Conservation (phyloP, 495 filamentous ascomycete genomes). For the Penicillium alfredii region DNA sequence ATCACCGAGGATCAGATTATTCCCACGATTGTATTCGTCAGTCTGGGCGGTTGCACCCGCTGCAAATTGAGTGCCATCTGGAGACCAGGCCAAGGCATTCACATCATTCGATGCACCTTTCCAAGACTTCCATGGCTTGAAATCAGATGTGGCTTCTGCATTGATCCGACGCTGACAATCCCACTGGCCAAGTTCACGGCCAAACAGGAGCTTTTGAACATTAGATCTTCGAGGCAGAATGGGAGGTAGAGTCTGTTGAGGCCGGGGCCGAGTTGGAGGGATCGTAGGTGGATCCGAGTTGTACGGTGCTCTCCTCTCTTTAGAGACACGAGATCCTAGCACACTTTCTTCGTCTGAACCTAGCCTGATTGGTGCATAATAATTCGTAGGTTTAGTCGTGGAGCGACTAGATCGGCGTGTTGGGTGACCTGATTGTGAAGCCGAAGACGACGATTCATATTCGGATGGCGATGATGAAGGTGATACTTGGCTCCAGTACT, state of each 20-base stretch:
- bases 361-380: slow-evolving; percentile 13
- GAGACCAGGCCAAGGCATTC: slow-evolving; percentile 42
- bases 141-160: slow-evolving; percentile 13
- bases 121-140: slow-evolving; percentile 38
- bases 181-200: slow-evolving; percentile 22
- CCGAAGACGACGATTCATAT: neutral
- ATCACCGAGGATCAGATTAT: slow-evolving; percentile 74
- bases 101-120: slow-evolving; percentile 50
- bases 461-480: neutral
- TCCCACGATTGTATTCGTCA: slow-evolving; percentile 73
- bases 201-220: slow-evolving; percentile 16
- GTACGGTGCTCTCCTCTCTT: neutral
- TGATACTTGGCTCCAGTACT: too few species aligned
- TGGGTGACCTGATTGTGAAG: neutral
- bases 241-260: slow-evolving; percentile 1
- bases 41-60: slow-evolving; percentile 67
- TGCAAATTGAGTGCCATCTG: slow-evolving; percentile 43
- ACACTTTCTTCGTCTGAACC: too few species aligned
- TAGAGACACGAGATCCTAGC: too few species aligned
- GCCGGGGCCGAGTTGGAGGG: too few species aligned
- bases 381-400: slow-evolving; percentile 20
- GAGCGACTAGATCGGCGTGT: slow-evolving; percentile 22
- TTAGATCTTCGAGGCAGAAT: slow-evolving; percentile 1
- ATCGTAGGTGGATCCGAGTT: neutral
- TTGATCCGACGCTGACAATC: slow-evolving; percentile 12